phyloP scores from a whole-genome alignment of 2,329 filamentous ascomycete genomes.

The Trichoderma citrinoviride region DNA sequence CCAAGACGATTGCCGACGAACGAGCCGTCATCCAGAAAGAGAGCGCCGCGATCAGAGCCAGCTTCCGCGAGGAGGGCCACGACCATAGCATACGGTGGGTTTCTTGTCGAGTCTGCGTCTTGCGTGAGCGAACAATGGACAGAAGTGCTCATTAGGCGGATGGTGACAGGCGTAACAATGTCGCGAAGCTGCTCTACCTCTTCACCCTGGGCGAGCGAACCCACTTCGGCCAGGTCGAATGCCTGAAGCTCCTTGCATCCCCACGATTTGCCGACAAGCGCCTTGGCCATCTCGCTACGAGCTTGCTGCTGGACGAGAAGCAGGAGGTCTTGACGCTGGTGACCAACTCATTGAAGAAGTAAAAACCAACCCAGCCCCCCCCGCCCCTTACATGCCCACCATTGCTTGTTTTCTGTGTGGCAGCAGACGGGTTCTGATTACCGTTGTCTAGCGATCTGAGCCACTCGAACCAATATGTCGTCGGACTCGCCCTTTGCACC shows the following conservation, averaged over 20 bases:
- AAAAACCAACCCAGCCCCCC: constrained; percentile 36
- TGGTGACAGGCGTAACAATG: constrained; percentile 81
- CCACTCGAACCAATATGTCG: constrained; percentile 97
- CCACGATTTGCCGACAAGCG: constrained; percentile 98
- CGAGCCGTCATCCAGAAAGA: constrained; percentile 98
- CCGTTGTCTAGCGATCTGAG: constrained; percentile 72
- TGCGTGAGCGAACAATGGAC: neutral
- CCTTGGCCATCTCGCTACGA: constrained; percentile 91
- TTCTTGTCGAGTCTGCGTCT: constrained; percentile 20
- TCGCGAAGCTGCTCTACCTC: constrained; percentile 95
- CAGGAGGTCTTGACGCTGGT: constrained; percentile 96
- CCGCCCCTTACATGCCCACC: too few relatives aligned
- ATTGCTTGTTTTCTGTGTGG: neutral
- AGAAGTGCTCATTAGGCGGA: constrained; percentile 6
- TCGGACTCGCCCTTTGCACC: constrained; percentile 92
- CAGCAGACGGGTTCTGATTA: neutral
- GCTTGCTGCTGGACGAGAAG: constrained; percentile 94
- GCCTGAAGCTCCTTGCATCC: constrained; percentile 92
- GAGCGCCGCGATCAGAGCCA: constrained; percentile 94
- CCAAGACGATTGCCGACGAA: constrained; percentile 98
- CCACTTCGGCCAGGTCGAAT: constrained; percentile 99
- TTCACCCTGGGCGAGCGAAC: constrained; percentile 97
- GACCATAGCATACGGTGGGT: constrained; percentile 85
- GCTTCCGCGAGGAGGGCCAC: constrained; percentile 94
- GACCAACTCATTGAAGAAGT: constrained; percentile 98